Evolutionary conservation across 352 stramenopile species (phyloP), one percentile per base, ranked within the genome.

Genomic region (Pythium myriotylum): DNA sequence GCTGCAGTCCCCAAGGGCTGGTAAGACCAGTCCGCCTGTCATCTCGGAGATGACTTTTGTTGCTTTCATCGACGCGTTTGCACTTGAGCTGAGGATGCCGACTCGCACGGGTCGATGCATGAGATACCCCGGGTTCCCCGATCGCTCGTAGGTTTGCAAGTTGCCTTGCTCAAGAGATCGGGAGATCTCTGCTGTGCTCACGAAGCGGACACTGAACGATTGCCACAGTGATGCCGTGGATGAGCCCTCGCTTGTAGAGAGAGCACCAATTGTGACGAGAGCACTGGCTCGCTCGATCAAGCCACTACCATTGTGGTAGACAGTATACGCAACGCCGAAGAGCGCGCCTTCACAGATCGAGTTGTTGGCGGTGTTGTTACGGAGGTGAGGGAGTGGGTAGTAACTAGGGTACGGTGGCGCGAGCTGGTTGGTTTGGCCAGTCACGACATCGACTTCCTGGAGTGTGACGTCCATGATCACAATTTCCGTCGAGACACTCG

Each of bases 111-210:
- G 74, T 23, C 54, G 58, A 23, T 81, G 69, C 9, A 62, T 32
- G 17, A 68, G 35, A 42, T 79, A 84, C 17, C 74, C 74, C 5
- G 74, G 74, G 20, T 77, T 81, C 0, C 74, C 74, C 0, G 74
- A 84, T 2, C 74, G 70, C 23, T 57, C 32, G 24, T 77, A 81
- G 3, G 59, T 70, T 17, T 68, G 35, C 1, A 79, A 1, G 57
- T 84, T 84, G 3, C 74, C 72, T 16, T 70, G 67, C 14, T 55
- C 32, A 9, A 84, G 54, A 12, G 72, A 70, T 16, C 75, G 54
- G 17, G 35, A 20, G 22, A 79, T 61, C 0, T 42, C 7, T 0
- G 40, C 29, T 0, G 60, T 63, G 54, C 69, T 83, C 26, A 65
- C 16, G 19, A 83, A 83, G 3, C n/a, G 32, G 3, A 77, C 63